These are phyloP conservation scores for Cercospora sp. DNA, from an alignment of 2,329 filamentous ascomycete genomes.

Conservation along the genomic window DNA sequence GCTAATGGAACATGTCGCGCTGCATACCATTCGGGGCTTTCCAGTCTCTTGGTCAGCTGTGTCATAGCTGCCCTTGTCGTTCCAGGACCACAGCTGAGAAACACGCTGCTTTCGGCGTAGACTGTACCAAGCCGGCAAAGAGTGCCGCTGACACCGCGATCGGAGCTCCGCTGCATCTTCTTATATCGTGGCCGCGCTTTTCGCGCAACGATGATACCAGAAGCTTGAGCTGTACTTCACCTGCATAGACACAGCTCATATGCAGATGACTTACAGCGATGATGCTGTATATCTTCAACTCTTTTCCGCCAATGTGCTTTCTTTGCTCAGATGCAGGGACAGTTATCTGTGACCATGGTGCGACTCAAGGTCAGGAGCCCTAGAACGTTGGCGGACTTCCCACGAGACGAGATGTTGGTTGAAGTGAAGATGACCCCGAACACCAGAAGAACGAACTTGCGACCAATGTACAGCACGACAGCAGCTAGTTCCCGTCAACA, in stretches of 20 bases:
- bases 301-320: background rate
- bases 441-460: background rate
- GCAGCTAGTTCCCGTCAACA: background rate
- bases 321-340: background rate
- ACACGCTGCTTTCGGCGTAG: background rate
- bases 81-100: background rate
- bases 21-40: background rate
- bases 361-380: background rate
- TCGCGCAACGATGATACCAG: background rate
- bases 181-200: background rate
- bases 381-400: background rate
- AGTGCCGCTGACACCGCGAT: background rate
- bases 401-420: background rate
- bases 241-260: background rate
- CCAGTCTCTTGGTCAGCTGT: background rate
- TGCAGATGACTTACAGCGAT: background rate
- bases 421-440: background rate
- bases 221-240: background rate
- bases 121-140: background rate
- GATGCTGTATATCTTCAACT: background rate
- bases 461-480: background rate
- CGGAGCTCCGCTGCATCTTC: background rate
- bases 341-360: background rate
- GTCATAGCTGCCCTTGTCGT: background rate
- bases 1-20: background rate